Evolutionary conservation across 139 green algal genomes (phyloP).

Genomic region (Ulvella scutata): DNA sequence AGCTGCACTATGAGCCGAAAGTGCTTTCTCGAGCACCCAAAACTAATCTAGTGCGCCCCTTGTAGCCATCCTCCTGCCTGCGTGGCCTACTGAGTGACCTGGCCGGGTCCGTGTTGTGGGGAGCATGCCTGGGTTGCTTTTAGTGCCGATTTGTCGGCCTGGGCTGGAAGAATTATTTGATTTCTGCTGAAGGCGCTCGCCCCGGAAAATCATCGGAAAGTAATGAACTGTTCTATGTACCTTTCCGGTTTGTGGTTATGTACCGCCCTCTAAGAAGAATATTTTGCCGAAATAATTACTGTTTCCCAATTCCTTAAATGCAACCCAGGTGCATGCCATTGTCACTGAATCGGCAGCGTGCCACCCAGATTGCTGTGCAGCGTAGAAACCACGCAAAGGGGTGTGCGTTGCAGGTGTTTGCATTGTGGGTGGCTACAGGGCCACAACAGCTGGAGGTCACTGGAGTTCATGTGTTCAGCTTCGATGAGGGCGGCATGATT

Average conservation of each 20-base stretch:
- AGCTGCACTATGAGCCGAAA: background rate
- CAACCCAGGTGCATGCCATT: no score
- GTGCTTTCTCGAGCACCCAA: background rate
- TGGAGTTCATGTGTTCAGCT: background rate
- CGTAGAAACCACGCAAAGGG: background rate
- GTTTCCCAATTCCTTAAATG: background rate
- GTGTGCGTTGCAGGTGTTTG: background rate
- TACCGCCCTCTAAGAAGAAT: background rate
- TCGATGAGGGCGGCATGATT: background rate
- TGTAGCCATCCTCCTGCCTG: background rate
- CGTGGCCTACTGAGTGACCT: background rate
- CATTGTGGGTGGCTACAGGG: background rate
- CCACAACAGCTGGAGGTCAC: background rate
- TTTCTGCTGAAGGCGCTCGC: background rate
- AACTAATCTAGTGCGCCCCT: background rate
- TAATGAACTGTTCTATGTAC: background rate
- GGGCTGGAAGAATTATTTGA: background rate
- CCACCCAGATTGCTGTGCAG: background rate
- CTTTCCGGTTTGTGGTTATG: background rate
- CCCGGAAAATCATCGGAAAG: background rate
- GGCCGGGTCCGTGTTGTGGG: background rate
- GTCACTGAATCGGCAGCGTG: background rate
- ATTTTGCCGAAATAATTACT: background rate
- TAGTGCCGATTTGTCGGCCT: background rate
- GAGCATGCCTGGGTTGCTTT: background rate